Evolutionary conservation across 495 filamentous ascomycete genomes (phyloP).

Genomic region (Gamarada debralockiae): DNA sequence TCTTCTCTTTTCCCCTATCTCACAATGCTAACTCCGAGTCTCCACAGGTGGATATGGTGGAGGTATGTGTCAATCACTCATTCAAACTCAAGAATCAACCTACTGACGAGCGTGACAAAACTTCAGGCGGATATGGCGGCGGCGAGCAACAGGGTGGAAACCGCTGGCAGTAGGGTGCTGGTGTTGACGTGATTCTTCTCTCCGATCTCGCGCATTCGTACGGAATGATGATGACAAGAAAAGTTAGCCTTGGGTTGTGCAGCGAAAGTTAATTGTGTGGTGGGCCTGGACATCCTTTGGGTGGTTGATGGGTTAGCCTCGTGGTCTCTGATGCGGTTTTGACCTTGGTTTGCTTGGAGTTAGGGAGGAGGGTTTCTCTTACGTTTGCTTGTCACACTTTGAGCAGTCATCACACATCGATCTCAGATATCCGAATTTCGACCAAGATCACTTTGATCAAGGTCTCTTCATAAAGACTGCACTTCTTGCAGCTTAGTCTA

Average conservation of each 20-base stretch:
- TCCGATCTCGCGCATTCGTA: slow-evolving; percentile 25
- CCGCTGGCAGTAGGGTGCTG: slow-evolving; percentile 22
- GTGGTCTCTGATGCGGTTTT: slow-evolving; percentile 29
- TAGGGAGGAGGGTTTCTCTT: slow-evolving; percentile 19
- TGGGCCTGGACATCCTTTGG: slow-evolving; percentile 20
- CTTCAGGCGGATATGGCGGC: slow-evolving; percentile 16
- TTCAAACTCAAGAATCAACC: not conserved
- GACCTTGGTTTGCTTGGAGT: slow-evolving; percentile 24
- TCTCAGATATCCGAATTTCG: slow-evolving; percentile 18
- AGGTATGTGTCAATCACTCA: not conserved
- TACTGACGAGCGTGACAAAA: slow-evolving; percentile 9
- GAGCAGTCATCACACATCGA: slow-evolving; percentile 8
- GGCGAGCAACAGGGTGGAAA: slow-evolving; percentile 24
- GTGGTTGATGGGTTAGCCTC: slow-evolving; percentile 23
- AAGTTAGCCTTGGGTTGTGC: slow-evolving; percentile 27
- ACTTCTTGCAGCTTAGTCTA: slow-evolving; percentile 24
- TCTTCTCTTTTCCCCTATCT: too few relatives aligned
- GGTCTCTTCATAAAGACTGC: slow-evolving; percentile 22
- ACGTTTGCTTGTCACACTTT: slow-evolving; percentile 15
- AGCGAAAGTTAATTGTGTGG: slow-evolving; percentile 30
- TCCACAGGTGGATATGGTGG: slow-evolving; percentile 24
- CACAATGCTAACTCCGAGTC: too few relatives aligned
- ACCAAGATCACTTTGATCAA: slow-evolving; percentile 25
- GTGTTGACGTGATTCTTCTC: slow-evolving; percentile 15
- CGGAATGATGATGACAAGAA: slow-evolving; percentile 24